phyloP scores from a whole-genome alignment of 306 rosid species.

The barrel medic (Medicago truncatula) region MtrunA17r5.0-ANR NC_053047.1:580001-580500 shows the following conservation, averaged over 20 bases:
- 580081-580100: not conserved
- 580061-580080: not conserved
- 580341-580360: slow-evolving; percentile 12
- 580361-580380: not conserved
- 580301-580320: slow-evolving; percentile 29
- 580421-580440: slow-evolving; percentile 70
- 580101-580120: not conserved
- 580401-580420: slow-evolving; percentile 31
- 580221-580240: slow-evolving; percentile 2
- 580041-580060: not conserved
- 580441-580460: slow-evolving; percentile 90
- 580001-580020: too few relatives aligned
- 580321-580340: slow-evolving; percentile 19
- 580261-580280: slow-evolving; percentile 3
- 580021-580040: not conserved
- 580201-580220: slow-evolving; percentile 6
- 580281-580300: not conserved
- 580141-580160: slow-evolving; percentile 4
- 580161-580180: not conserved
- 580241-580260: slow-evolving; percentile 28
- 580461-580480: slow-evolving; percentile 94
- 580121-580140: slow-evolving; percentile 16
- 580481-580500: slow-evolving; percentile 88
- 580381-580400: not conserved
- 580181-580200: slow-evolving; percentile 13